Percentiles rank a stretch among this genome's conserved stretches.
phyloP scores from a whole-genome alignment of 495 filamentous ascomycete species.

The Lichenothelia convexa region DNA sequence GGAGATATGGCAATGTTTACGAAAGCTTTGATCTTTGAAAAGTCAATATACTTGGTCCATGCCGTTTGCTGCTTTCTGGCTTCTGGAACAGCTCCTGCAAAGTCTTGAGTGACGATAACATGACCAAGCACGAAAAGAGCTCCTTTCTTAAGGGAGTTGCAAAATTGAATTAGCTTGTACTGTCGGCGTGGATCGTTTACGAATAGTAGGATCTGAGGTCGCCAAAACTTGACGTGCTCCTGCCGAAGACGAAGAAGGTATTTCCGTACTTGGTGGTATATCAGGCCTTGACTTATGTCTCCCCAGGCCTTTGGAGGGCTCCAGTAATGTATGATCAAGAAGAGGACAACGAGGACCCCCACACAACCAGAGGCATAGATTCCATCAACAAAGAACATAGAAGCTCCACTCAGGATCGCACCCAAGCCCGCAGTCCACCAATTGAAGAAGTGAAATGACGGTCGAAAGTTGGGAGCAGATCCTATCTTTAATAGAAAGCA shows the following conservation, averaged over 20 bases:
- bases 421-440: constrained; percentile 66
- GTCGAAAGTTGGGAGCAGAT: constrained; percentile 79
- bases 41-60: constrained; percentile 76
- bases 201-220: constrained; percentile 68
- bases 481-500: constrained; percentile 69
- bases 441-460: constrained; percentile 75
- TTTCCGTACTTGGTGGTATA: constrained; percentile 83
- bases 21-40: constrained; percentile 76
- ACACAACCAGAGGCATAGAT: constrained; percentile 63
- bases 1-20: constrained; percentile 72
- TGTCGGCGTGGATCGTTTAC: constrained; percentile 65
- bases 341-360: constrained; percentile 52
- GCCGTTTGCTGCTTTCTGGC: constrained; percentile 60
- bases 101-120: constrained; percentile 72
- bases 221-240: constrained; percentile 87
- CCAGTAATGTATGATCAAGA: constrained; percentile 69
- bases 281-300: constrained; percentile 74
- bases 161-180: constrained; percentile 72
- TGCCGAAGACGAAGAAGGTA: constrained; percentile 66
- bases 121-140: constrained; percentile 72
- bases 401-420: constrained; percentile 50
- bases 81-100: constrained; percentile 58
- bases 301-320: constrained; percentile 79
- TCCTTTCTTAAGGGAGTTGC: constrained; percentile 81
- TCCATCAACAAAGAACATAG: constrained; percentile 84